Evolutionary conservation across 2,329 filamentous ascomycete genomes (phyloP).

Genomic region (Amauroascus niger): DNA sequence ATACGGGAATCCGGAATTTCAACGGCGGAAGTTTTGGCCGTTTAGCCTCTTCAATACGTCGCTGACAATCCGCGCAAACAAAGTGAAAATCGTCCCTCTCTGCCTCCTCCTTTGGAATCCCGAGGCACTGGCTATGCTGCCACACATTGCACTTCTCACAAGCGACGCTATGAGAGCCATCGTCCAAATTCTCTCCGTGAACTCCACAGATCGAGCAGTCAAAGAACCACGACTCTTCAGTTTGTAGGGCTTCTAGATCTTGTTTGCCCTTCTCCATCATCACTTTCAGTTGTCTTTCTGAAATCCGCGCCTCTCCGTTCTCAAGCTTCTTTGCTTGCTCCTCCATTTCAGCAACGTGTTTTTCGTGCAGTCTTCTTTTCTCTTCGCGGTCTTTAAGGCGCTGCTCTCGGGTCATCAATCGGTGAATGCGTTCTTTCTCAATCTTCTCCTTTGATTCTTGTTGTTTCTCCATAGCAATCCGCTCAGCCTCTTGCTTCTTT

Average conservation of each 20-base stretch:
- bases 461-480: slow-evolving; percentile 52
- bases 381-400: slow-evolving; percentile 77
- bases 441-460: slow-evolving; percentile 52
- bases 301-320: slow-evolving; percentile 52
- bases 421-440: slow-evolving; percentile 65
- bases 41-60: slow-evolving; percentile 53
- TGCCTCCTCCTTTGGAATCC: slow-evolving; percentile 66
- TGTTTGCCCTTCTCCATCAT: slow-evolving; percentile 72
- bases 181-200: slow-evolving; percentile 79
- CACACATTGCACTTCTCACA: slow-evolving; percentile 92
- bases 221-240: slow-evolving; percentile 83
- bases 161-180: slow-evolving; percentile 84
- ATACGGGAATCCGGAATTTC: slow-evolving; percentile 48
- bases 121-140: slow-evolving; percentile 92
- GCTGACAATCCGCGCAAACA: slow-evolving; percentile 67
- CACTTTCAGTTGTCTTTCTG: slow-evolving; percentile 68
- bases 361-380: slow-evolving; percentile 72
- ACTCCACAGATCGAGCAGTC: slow-evolving; percentile 82
- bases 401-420: slow-evolving; percentile 74
- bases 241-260: slow-evolving; percentile 61
- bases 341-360: slow-evolving; percentile 69
- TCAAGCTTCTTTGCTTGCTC: slow-evolving; percentile 59
- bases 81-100: slow-evolving; percentile 83
- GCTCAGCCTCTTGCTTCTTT: slow-evolving; percentile 54
- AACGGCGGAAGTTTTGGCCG: slow-evolving; percentile 53